Evolutionary conservation across 2,329 filamentous ascomycete genomes (phyloP), one percentile per base, ranked within the genome.

Genomic region (Huntiella bhutanensis): DNA sequence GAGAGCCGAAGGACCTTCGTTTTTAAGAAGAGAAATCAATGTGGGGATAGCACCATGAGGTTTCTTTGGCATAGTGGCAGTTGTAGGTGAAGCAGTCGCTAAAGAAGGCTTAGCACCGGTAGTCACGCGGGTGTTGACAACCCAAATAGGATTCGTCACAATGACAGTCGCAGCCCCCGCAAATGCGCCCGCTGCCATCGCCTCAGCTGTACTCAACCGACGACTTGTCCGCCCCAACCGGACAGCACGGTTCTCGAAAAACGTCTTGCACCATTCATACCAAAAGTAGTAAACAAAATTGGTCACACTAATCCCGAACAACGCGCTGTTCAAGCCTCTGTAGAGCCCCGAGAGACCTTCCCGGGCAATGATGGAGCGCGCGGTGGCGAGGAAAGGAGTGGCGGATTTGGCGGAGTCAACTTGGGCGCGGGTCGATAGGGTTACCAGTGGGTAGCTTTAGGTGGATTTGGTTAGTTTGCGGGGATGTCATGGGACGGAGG

Each of bases 261-360:
- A 81, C 43, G 80, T 72, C 49, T 87, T 79, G 52, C 86, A 91
- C 83, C 85, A 98, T 67, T 98, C 91, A 64, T 96, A 98, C 88
- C 84, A 98, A 71, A 96, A 98, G 68, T 98, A 98, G 71, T 98
- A 98, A 41, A 98, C 88, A 60, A 98, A 98, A 69, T 98, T 98
- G 56, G 91, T 98, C 55, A 98, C 80, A 62, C 82, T 91, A 68
- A 98, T 96, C 61, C 91, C 91, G 62, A 98, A 95, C 40, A 98
- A 71, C 44, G 91, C 91, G 52, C 83, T 92, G 62, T 93, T 85
- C 50, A 98, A 75, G 37, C 91, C 91, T 5, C 91, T 79, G 61
- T 96, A 98, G 33, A 98, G 76, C 32, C 91, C 91, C 2, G 75
- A 68, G 48, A 95, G 67, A 56, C 91, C 91, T 64, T 98, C 91